These are phyloP conservation scores for Eutypa lata DNA, from an alignment of 2,329 filamentous ascomycete genomes.

Conservation along the genomic window DNA sequence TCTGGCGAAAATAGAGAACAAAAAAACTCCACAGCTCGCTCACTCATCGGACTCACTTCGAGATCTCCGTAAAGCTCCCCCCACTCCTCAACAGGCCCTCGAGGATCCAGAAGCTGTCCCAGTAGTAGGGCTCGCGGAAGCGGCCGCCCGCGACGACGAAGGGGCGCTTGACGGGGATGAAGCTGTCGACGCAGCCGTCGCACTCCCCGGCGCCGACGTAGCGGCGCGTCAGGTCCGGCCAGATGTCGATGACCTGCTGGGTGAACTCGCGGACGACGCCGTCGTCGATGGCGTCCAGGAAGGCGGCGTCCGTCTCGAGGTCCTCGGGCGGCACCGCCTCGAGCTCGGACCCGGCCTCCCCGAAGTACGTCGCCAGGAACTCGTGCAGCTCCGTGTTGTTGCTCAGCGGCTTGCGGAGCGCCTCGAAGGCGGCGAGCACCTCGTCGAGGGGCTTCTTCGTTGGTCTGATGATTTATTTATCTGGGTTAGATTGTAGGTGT, in stretches of 20 bases:
- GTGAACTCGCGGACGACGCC: constrained; percentile 58
- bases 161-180: constrained; percentile 63
- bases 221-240: constrained; percentile 63
- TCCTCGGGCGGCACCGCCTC: constrained; percentile 48
- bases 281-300: constrained; percentile 56
- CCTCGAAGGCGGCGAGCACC: constrained; percentile 58
- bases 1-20: neutral
- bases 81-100: constrained; percentile 63
- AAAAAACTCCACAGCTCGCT: too few species aligned
- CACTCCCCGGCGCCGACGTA: constrained; percentile 55
- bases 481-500: constrained; percentile 7
- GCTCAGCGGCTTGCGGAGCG: constrained; percentile 56
- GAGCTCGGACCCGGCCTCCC: constrained; percentile 61
- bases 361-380: constrained; percentile 64
- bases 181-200: constrained; percentile 59
- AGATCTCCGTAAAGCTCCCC: constrained; percentile 60
- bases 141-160: constrained; percentile 71
- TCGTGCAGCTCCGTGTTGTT: constrained; percentile 61
- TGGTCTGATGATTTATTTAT: constrained; percentile 45
- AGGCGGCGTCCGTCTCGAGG: constrained; percentile 54
- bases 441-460: constrained; percentile 57
- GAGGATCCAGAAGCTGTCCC: constrained; percentile 69
- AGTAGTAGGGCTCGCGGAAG: constrained; percentile 69
- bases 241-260: constrained; percentile 63
- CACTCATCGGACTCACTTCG: too few species aligned